Evolutionary conservation across 176 grass and related monocot species (phyloP), one percentile per base, ranked within the genome.

Genomic region (Calamus simplicifolius): DNA sequence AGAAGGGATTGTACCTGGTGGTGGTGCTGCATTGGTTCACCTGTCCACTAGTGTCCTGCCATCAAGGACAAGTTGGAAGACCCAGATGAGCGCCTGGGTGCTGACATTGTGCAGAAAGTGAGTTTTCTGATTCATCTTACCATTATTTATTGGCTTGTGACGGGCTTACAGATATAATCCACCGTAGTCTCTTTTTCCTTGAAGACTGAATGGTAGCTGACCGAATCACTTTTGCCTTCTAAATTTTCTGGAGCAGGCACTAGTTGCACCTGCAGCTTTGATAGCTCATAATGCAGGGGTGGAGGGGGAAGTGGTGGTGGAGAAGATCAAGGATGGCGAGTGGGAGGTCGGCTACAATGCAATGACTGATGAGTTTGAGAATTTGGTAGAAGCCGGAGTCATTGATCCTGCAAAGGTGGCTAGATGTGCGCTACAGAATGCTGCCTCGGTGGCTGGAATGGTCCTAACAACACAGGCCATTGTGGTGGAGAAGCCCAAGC

Each of bases 311-410:
- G 57, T 64, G 13, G 62, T 64, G 62, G 62, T 64, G 8, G 62
- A 64, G 62, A 64, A 64, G 51, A 49, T 64, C 12, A 64, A 27
- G 48, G 62, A 64, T 1, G 28, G 48, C 2, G 25, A 64, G 27
- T 64, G 62, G 62, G 48, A 64, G 62, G 21, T 64, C 13, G 62
- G 62, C 4, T 51, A 65, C 23, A 65, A 65, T 28, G 62, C 62
- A 8, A 65, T 52, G 49, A 51, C 49, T 5, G 49, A 65, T 23
- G 13, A 65, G 16, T 65, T 50, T 4, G 62, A 51, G 19, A 64
- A 51, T 25, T 25, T 64, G 6, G 48, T 64, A 23, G 62, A 64
- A 64, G 21, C 62, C 12, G 62, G 62, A 27, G 62, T 65, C 18
- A 51, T 65, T 19, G 62, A 65, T 23, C 62, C 48, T 10, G 62